Conservation (phyloP, 2,329 filamentous ascomycete genomes). For the Hypoxylon sp. region DNA sequence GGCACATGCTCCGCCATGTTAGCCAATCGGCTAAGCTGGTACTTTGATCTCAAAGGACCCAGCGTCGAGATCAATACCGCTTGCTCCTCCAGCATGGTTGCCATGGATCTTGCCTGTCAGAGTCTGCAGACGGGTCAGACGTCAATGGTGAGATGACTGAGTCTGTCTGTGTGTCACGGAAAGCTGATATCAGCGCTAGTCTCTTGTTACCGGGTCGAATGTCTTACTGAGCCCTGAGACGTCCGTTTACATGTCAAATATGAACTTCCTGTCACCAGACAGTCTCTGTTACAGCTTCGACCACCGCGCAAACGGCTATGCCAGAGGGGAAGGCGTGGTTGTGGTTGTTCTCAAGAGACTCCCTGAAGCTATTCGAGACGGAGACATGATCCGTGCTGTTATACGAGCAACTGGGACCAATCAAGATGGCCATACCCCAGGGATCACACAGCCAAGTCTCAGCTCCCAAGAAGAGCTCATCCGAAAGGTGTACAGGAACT, state of each 20-base stretch:
- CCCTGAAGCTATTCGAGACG: conserved; percentile 57
- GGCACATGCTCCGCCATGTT: background rate
- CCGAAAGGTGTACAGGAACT: conserved; percentile 49
- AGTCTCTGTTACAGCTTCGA: conserved; percentile 46
- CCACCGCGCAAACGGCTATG: conserved; percentile 49
- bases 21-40: background rate
- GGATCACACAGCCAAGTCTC: conserved; percentile 46
- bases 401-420: conserved; percentile 51
- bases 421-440: conserved; percentile 48
- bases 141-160: background rate
- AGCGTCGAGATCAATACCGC: background rate
- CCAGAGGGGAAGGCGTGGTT: conserved; percentile 64
- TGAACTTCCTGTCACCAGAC: conserved; percentile 17
- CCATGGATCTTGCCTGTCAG: background rate
- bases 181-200: background rate
- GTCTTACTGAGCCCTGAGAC: no score
- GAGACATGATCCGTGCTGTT: conserved; percentile 54
- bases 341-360: conserved; percentile 64
- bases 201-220: no score
- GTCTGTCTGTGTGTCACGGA: background rate
- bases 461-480: conserved; percentile 51
- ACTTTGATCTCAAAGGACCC: background rate
- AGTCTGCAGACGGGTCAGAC: no score
- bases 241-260: background rate
- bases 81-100: background rate